Evolutionary conservation across 106 monocot genomes (phyloP), one percentile per base, ranked within the genome.

Genomic region (Dactylorhiza incarnata): DNA sequence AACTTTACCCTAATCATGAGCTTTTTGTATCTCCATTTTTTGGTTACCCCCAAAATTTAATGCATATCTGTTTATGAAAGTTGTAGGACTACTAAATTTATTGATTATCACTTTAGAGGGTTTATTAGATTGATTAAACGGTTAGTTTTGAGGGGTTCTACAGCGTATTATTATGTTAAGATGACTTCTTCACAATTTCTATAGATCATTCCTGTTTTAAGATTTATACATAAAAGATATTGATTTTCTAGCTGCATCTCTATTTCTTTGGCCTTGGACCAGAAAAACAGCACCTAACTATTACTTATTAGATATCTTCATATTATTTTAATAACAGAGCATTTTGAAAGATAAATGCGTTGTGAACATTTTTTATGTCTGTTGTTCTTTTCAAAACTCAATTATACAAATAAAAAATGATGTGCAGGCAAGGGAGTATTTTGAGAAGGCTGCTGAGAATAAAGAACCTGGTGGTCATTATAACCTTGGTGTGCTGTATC

Each of bases 401-500:
- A 29, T 29, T 29, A 29, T 29, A 17, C 59, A 45, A 44, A 69
- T 69, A 23, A 63, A 44, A 58, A 37, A 50, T 76, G 55, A 16
- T 58, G 68, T 83, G 12, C 58, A 95, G 95, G 95, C 92, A 73
- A 88, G 73, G 82, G 95, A 95, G 74, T 90, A 88, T 78, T 95
- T 95, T 80, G 88, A 92, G 86, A 92, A 82, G 74, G 95, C 95
- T 75, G 88, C 90, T 61, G 82, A 86, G 5, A 83, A 90, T 61
- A 88, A 92, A 15, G 92, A 92, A 63, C 73, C 86, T 20, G 95
- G 95, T 20, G 92, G 95, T 55, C 80, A 86, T 82, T 95, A 95
- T 82, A 95, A 95, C 75, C 78, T 95, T 22, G 95, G 95, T 12
- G 88, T 90, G 45, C 73, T 95, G 58, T 92, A 92, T 84, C 88